A percentile compares a stretch with the other conserved stretches of the same genome.
Conservation (phyloP, 2,329 filamentous ascomycete species). For the Trichoderma polysporum region DNA sequence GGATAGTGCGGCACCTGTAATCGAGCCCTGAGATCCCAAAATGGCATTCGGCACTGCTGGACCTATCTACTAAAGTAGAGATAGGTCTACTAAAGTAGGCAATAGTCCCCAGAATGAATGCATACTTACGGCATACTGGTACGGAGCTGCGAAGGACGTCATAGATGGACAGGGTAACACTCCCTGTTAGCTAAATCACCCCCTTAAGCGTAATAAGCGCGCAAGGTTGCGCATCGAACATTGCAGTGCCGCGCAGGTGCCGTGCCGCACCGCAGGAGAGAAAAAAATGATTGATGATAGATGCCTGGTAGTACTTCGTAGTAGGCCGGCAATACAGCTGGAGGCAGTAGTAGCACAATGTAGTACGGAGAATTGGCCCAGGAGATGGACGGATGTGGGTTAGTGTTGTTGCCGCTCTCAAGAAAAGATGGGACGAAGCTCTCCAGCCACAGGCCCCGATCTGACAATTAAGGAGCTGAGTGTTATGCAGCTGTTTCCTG, state of each 20-base stretch:
- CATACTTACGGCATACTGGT: too few species aligned
- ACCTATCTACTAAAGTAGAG: too few species aligned
- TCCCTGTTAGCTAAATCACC: background rate
- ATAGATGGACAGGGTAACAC: background rate
- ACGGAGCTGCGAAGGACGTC: background rate
- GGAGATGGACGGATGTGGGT: background rate
- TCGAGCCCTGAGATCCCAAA: background rate
- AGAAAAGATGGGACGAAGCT: background rate
- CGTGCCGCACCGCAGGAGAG: background rate
- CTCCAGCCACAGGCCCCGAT: background rate
- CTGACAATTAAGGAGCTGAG: conserved; percentile 8
- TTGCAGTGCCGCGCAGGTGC: conserved; percentile 13
- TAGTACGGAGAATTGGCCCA: background rate
- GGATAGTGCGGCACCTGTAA: background rate
- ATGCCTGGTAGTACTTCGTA: background rate
- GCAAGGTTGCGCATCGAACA: conserved; percentile 11
- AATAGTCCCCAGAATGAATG: too few species aligned
- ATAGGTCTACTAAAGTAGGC: too few species aligned
- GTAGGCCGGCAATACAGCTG: too few species aligned
- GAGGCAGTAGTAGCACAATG: background rate
- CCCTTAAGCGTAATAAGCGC: conserved; percentile 10
- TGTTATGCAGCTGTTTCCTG: background rate
- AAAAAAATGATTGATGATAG: background rate
- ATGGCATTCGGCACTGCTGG: too few species aligned
- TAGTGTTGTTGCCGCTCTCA: background rate